phyloP scores from a whole-genome alignment of 2,329 filamentous ascomycete species.

The Microsporum audouinii region DNA sequence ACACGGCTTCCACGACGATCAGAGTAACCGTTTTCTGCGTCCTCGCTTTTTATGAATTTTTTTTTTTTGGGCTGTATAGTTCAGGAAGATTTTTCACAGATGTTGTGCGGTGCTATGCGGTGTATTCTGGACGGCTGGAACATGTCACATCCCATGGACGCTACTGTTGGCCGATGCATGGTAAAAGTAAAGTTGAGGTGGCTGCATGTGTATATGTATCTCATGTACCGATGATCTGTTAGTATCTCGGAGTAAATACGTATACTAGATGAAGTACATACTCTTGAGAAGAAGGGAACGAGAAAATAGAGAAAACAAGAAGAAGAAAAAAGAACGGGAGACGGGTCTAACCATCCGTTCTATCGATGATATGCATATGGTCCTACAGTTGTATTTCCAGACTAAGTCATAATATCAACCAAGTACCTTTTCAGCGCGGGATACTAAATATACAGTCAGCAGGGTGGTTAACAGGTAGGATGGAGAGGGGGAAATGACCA shows the following conservation, averaged over 20 bases:
- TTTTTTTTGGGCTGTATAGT: background rate
- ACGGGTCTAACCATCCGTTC: too few species aligned
- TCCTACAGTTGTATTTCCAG: background rate
- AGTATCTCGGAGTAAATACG: too few species aligned
- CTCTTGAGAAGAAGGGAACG: too few species aligned
- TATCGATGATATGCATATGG: background rate
- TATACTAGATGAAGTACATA: too few species aligned
- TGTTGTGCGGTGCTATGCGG: background rate
- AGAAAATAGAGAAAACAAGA: too few species aligned
- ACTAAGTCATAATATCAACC: slow-evolving; percentile 19
- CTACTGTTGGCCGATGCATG: background rate
- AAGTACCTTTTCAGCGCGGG: slow-evolving; percentile 40
- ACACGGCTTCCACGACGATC: too few species aligned
- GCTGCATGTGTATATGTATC: too few species aligned
- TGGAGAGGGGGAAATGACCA: background rate
- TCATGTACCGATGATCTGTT: too few species aligned
- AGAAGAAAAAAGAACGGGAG: too few species aligned
- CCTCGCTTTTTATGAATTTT: background rate
- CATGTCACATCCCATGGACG: background rate
- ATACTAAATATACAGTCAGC: slow-evolving; percentile 25
- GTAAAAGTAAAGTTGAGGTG: too few species aligned
- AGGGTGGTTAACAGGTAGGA: background rate
- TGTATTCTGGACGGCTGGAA: background rate
- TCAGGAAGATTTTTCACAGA: too few species aligned
- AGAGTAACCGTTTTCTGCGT: too few species aligned